Evolutionary conservation across 352 stramenopile genomes (phyloP).

Genomic region (Thalassiosira mediterranea): DNA sequence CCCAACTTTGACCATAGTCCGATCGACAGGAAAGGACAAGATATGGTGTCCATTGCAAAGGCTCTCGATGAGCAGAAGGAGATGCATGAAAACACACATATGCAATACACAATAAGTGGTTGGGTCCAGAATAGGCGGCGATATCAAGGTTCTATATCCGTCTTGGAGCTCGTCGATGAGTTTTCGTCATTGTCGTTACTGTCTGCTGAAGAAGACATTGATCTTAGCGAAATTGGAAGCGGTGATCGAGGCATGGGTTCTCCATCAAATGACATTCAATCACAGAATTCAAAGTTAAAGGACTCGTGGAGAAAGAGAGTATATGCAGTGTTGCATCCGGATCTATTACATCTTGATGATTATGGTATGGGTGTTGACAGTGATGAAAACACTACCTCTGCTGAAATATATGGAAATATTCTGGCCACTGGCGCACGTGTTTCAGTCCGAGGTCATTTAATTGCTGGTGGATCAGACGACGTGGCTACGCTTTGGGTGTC

Average conservation of each 20-base stretch:
- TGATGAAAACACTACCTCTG: conserved; percentile 11
- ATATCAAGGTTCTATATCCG: conserved; percentile 59
- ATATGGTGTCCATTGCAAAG: conserved; percentile 20
- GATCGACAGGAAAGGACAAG: not conserved
- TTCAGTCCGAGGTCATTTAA: conserved; percentile 48
- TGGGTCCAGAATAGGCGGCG: conserved; percentile 75
- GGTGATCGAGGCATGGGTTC: too few species aligned
- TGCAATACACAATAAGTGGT: conserved; percentile 38
- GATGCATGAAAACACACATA: not conserved
- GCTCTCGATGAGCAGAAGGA: conserved; percentile 11
- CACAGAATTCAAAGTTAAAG: conserved; percentile 23
- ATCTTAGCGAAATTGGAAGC: not conserved
- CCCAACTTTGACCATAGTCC: not conserved
- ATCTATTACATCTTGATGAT: conserved; percentile 22
- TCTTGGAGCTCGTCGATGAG: conserved; percentile 57
- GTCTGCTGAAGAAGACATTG: not conserved
- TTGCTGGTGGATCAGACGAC: conserved; percentile 12
- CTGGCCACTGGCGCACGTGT: conserved; percentile 45
- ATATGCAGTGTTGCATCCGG: conserved; percentile 65
- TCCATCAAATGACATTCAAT: conserved; percentile 14
- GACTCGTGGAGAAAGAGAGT: conserved; percentile 29
- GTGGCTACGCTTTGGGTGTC: conserved; percentile 55
- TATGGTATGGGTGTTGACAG: conserved; percentile 7
- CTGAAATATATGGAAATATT: conserved; percentile 62
- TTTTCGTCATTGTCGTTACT: conserved; percentile 20